Percentiles rank a stretch among this genome's conserved stretches.
phyloP scores from a whole-genome alignment of 371 early-diverging fungal genomes.

The Lichtheimia corymbifera region DNA sequence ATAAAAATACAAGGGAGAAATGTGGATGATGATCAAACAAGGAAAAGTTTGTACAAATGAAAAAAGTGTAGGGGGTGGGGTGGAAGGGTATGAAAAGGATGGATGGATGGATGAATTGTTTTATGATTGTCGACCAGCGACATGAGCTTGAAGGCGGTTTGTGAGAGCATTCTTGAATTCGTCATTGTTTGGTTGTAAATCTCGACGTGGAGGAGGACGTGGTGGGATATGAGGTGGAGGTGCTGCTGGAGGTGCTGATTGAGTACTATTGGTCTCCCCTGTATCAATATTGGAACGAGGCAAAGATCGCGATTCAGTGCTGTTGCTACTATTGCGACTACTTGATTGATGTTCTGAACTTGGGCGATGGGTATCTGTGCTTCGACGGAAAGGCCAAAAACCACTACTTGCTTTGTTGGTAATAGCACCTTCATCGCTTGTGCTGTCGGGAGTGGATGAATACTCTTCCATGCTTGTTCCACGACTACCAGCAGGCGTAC shows the following conservation, averaged over 20 bases:
- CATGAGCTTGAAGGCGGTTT: slow-evolving; percentile 9
- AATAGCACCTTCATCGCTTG: slow-evolving; percentile 4
- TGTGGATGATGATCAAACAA: not conserved
- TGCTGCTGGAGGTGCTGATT: no score
- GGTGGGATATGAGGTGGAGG: slow-evolving; percentile 18
- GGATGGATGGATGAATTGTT: not conserved
- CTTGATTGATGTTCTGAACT: slow-evolving; percentile 2
- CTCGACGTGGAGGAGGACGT: slow-evolving; percentile 12
- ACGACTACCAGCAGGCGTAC: slow-evolving; percentile 15
- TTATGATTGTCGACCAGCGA: slow-evolving; percentile 4
- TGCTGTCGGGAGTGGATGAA: slow-evolving; percentile 12
- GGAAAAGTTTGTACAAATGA: no score
- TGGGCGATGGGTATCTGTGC: slow-evolving; percentile 10
- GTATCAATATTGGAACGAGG: slow-evolving; percentile 1
- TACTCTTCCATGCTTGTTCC: slow-evolving; percentile 26
- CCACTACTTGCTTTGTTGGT: slow-evolving; percentile 2
- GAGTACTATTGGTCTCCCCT: not conserved
- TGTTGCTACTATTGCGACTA: not conserved
- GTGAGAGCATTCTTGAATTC: slow-evolving; percentile 16
- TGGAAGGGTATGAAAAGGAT: not conserved
- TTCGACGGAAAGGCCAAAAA: slow-evolving; percentile 25
- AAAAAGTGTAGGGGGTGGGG: not conserved
- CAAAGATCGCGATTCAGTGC: not conserved
- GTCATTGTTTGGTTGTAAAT: slow-evolving; percentile 5
- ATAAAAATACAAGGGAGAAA: not conserved